Evolutionary conservation across 139 green algal species (phyloP).

Genomic region (Trebouxia sp.): DNA sequence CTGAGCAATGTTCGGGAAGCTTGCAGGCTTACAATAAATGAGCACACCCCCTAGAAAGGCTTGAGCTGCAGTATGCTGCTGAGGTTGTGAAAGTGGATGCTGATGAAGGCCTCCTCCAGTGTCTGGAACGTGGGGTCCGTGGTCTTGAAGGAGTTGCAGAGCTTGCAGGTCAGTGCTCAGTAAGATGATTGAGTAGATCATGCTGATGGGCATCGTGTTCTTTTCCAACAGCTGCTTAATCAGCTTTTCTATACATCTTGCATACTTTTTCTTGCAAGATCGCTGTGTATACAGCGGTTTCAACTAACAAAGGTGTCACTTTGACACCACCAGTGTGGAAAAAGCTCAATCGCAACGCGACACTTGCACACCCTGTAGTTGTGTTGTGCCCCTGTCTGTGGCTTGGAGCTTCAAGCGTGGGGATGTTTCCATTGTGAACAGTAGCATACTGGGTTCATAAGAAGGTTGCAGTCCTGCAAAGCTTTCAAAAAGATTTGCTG

Average conservation of each 20-base stretch:
- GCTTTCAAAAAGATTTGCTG: no score
- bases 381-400: neutral
- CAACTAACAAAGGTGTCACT: no score
- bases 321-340: no score
- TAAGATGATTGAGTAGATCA: neutral
- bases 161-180: neutral
- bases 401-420: no score
- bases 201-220: neutral
- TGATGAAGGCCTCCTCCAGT: neutral
- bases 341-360: no score
- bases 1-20: neutral
- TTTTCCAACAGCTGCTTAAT: no score
- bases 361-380: neutral
- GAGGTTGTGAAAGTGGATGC: neutral
- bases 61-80: conserved; percentile 1
- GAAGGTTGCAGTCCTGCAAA: no score
- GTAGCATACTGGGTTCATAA: no score
- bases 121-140: neutral
- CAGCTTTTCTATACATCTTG: no score
- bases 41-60: neutral
- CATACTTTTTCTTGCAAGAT: no score
- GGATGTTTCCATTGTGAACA: no score
- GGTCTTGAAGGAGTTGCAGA: neutral
- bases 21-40: conserved; percentile 2
- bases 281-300: no score